These are phyloP conservation scores for Pichia deserticola DNA, from an alignment of 805 yeast genomes.

Conservation along the genomic window DNA sequence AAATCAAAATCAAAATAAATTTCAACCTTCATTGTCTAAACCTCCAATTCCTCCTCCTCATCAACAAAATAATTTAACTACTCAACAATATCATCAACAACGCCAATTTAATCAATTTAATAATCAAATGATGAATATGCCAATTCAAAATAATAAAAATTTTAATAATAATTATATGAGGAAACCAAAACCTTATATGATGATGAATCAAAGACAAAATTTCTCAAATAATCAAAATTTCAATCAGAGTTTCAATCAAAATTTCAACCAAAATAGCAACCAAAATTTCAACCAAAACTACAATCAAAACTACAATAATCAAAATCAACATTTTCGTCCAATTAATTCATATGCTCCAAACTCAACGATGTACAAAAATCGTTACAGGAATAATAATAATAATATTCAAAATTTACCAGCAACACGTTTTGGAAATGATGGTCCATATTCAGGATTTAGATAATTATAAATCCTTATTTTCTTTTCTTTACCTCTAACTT, in stretches of 20 bases:
- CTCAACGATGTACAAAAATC: constrained; percentile 9
- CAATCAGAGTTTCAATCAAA: neutral
- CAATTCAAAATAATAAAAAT: neutral
- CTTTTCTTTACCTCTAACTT: neutral
- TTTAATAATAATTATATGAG: neutral
- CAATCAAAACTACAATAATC: neutral
- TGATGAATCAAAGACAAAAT: constrained; percentile 5
- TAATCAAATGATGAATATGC: constrained; percentile 5
- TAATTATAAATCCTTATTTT: constrained; percentile 1
- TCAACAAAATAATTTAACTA: constrained; percentile 8
- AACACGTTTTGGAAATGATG: constrained; percentile 25
- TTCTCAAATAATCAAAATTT: neutral
- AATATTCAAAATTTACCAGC: constrained; percentile 14
- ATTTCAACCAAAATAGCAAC: neutral
- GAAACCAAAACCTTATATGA: constrained; percentile 9
- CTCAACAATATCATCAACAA: constrained; percentile 12
- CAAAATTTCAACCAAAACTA: neutral
- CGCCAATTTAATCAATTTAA: constrained; percentile 1
- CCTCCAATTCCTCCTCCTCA: neutral
- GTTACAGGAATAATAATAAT: constrained; percentile 8
- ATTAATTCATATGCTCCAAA: constrained; percentile 2
- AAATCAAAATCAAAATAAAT: constrained; percentile 1
- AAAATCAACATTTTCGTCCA: constrained; percentile 6
- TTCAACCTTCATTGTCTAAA: too few relatives aligned
- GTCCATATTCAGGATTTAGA: constrained; percentile 35